Base-by-base conservation (phyloP, 2,329 filamentous ascomycete genomes). In the Paracamarosporium sp. region DNA sequence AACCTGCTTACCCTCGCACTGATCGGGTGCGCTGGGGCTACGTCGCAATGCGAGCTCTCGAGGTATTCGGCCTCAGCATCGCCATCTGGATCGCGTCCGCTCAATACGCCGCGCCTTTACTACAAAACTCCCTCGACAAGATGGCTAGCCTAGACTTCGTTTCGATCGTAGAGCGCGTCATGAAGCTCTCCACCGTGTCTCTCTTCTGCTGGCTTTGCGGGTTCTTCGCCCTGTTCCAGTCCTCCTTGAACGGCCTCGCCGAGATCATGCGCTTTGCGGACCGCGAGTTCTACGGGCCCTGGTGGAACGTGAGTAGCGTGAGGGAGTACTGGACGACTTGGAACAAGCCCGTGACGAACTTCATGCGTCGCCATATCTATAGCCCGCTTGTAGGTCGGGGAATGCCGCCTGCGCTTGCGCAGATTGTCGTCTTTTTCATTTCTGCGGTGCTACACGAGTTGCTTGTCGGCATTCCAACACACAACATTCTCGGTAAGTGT, bases 321-420 rank as follows among this genome's bases (percentile, higher is more conserved):
- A 91, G 93, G 31, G 85, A 85, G 4, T 99, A 99, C 81, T 97
- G 94, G 94, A 88, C 93, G 22, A 91, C 90, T 0, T 99, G 95
- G 95, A 99, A 99, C 80, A 96, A 96, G 75, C 95, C 95, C 0
- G 94, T 99, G 5, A 96, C 96, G 72, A 89, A 93, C 57, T 99
- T 97, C 77, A 98, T 99, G 88, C 93, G 92, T 70, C 85, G 95
- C 35, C 95, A 99, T 75, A 88, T 99, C 50, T 98, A 95, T 79
- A 89, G 90, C 36, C 95, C 95, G 1, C 83, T 99, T 62, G 84
- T 96, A 30, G 92, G 91, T 0, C 85, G 95, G 45, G 95, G 95
- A 1, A 93, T 91, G 83, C 90, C 85, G 55, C 85, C 88, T 8
- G 78, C 80, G 3, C 74, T 84, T 0, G 92, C 95, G 1, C 94